Evolutionary conservation across 2,329 filamentous ascomycete species (phyloP).

Genomic region (Pleoardoris graminearum): DNA sequence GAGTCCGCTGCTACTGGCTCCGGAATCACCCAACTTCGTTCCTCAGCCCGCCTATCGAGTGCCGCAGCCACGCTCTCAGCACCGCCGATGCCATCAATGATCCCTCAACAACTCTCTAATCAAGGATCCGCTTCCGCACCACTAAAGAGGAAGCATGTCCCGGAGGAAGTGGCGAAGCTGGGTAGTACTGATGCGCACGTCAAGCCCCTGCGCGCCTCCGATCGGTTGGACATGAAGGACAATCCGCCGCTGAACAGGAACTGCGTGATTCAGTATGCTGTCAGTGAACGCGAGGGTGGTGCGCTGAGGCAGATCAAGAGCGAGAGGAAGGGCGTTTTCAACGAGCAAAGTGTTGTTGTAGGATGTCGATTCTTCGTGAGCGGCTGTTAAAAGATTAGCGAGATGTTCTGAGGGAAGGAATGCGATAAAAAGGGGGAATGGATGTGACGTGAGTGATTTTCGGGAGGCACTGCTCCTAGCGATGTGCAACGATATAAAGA

Average conservation of each 20-base stretch:
- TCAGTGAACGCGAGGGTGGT: slow-evolving; percentile 21
- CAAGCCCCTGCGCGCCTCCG: slow-evolving; percentile 12
- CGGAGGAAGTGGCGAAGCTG: neutral
- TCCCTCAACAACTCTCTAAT: neutral
- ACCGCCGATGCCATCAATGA: neutral
- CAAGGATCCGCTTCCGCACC: neutral
- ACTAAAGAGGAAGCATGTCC: slow-evolving; percentile 15
- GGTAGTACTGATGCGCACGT: neutral
- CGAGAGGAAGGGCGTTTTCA: slow-evolving; percentile 46
- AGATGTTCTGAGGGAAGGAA: too few species aligned
- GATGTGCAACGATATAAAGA: too few species aligned
- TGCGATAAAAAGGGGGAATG: too few species aligned
- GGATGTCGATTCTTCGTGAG: slow-evolving; percentile 20
- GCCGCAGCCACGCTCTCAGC: neutral
- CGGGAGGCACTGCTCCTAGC: too few species aligned
- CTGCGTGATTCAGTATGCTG: slow-evolving; percentile 43
- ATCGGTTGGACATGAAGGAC: slow-evolving; percentile 26
- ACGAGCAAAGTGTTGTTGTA: slow-evolving; percentile 47
- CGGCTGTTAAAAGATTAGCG: neutral
- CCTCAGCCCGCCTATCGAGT: neutral
- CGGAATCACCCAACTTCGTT: neutral
- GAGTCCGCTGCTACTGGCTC: too few species aligned
- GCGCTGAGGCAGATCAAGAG: slow-evolving; percentile 46
- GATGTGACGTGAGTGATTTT: too few species aligned
- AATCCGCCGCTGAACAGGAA: slow-evolving; percentile 37